Evolutionary conservation across 495 filamentous ascomycete species (phyloP).

Genomic region (Bathelium albidoporum): DNA sequence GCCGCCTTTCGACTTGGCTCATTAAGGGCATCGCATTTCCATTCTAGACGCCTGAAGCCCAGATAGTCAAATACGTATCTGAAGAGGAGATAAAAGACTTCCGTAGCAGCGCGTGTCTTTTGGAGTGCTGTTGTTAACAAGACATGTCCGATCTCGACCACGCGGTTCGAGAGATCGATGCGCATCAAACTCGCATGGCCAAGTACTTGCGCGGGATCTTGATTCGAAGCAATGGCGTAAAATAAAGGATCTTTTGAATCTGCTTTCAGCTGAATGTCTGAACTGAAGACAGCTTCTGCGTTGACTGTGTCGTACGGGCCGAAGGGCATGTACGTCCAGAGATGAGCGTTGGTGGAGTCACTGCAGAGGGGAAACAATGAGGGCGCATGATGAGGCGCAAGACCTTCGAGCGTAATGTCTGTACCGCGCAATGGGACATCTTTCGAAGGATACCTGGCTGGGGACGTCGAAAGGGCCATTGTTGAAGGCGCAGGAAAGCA

Average conservation of each 20-base stretch:
- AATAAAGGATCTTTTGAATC: conserved; percentile 31
- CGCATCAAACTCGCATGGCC: conserved; percentile 37
- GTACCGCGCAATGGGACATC: conserved; percentile 25
- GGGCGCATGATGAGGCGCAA: conserved; percentile 30
- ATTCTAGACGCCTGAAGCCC: conserved; percentile 46
- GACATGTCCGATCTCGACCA: conserved; percentile 42
- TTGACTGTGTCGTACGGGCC: conserved; percentile 32
- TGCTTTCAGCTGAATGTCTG: conserved; percentile 22
- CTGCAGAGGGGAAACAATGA: conserved; percentile 34
- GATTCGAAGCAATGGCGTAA: conserved; percentile 35
- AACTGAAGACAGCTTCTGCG: conserved; percentile 21
- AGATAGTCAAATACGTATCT: conserved; percentile 39
- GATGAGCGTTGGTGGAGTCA: conserved; percentile 26
- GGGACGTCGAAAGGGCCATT: not conserved
- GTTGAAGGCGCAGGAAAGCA: too few relatives aligned
- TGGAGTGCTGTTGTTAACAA: conserved; percentile 39
- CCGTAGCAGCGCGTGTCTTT: conserved; percentile 41
- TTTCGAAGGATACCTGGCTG: conserved; percentile 4
- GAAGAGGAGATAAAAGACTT: conserved; percentile 40
- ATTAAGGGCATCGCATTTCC: conserved; percentile 48
- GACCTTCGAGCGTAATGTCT: conserved; percentile 32
- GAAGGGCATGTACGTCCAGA: conserved; percentile 41
- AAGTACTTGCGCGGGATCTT: conserved; percentile 20
- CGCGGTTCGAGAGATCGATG: conserved; percentile 33
- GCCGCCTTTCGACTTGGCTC: conserved; percentile 39